These are phyloP conservation scores for Yamadazyma triangularis DNA, from an alignment of 1,139 yeast species.

Conservation along the genomic window DNA sequence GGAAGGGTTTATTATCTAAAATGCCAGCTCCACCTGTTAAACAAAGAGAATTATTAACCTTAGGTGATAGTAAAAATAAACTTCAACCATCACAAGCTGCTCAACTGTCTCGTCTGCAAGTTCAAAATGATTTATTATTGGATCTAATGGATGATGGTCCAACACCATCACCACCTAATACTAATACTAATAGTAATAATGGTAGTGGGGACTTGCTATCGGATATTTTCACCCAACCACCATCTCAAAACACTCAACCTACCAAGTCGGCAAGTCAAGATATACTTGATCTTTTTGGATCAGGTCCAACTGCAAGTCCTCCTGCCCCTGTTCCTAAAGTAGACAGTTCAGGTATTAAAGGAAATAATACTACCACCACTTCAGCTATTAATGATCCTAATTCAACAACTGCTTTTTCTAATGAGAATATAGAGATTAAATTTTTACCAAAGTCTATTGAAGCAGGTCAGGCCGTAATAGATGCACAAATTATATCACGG, in stretches of 20 bases:
- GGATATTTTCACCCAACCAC: slow-evolving; percentile 56
- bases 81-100: neutral
- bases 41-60: slow-evolving; percentile 49
- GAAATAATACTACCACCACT: neutral
- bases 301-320: slow-evolving; percentile 4
- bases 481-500: slow-evolving; percentile 33
- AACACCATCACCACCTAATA: neutral
- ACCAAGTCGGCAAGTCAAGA: slow-evolving; percentile 19
- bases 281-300: slow-evolving; percentile 47
- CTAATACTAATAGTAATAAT: neutral
- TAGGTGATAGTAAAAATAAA: slow-evolving; percentile 22
- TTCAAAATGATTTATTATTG: slow-evolving; percentile 46
- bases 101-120: neutral
- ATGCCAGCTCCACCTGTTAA: slow-evolving; percentile 86
- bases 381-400: slow-evolving; percentile 3
- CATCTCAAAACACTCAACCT: neutral
- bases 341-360: no score
- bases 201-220: slow-evolving; percentile 50
- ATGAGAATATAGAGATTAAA: slow-evolving; percentile 29
- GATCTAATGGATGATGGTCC: slow-evolving; percentile 58
- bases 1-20: slow-evolving; percentile 71
- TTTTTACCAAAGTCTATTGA: slow-evolving; percentile 35
- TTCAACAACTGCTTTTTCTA: slow-evolving; percentile 33
- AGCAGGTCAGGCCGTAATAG: slow-evolving; percentile 44
- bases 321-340: slow-evolving; percentile 1